Evolutionary conservation across 352 stramenopile genomes (phyloP), one percentile per base, ranked within the genome.

Genomic region (Phytophthora cactorum): DNA sequence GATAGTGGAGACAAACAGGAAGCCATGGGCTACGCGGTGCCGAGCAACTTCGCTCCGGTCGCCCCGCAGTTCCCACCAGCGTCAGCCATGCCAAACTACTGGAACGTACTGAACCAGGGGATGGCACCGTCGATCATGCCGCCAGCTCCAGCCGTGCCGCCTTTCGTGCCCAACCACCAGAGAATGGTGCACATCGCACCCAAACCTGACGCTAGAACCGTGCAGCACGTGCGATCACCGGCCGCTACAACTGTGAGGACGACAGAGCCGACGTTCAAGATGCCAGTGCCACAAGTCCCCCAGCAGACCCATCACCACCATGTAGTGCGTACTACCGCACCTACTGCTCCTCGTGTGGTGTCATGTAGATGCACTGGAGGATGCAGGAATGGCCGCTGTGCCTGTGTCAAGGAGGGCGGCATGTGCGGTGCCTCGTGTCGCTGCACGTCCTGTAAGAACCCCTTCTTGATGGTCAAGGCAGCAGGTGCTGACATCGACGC

Each of bases 371-470:
- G 87, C 75, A 92, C 85, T 27, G 85, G 87, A 45, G 87, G 87
- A 27, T 95, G 87, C 60, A 81, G 85, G 50, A 95, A 95, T 22
- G 87, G 87, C 14, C 82, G 87, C 52, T 95, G 87, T 45, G 87
- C 85, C 15, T 95, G 87, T 59, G 87, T 95, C 27, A 95, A 93
- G 66, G 84, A 92, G 47, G 84, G 84, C 45, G 86, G 80, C 32
- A 93, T 92, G 84, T 95, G 87, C 46, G 82, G 82, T 27, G 60
- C 69, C 11, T 83, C 82, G 28, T 95, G 87, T 56, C 87, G 87
- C 32, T 95, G 87, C 75, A 95, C 87, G 51, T 93, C 84, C 11
- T 95, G 87, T 75, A 93, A 95, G 74, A 95, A 95, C 73, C 87
- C 87, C 36, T 95, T 92, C 56, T 65, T 90, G 59, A 91, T 91